Conservation (phyloP, 2,329 filamentous ascomycete species). For the Fusarium verrucosum region DNA sequence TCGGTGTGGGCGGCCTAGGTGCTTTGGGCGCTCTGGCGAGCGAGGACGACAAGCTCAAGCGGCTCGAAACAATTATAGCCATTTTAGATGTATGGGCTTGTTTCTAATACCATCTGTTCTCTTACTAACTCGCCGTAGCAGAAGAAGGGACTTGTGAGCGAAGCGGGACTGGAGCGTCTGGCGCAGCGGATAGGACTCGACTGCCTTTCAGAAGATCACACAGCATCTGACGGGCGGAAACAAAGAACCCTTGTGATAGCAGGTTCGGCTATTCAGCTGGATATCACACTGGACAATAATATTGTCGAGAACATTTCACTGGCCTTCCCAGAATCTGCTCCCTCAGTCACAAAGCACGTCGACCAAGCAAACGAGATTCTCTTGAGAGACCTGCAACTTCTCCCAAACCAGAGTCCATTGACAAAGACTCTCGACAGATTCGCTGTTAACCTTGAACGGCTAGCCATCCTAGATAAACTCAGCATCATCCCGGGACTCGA, state of each 20-base stretch:
- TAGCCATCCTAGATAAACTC: slow-evolving; percentile 76
- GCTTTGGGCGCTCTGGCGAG: slow-evolving; percentile 54
- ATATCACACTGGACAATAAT: slow-evolving; percentile 69
- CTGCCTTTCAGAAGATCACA: slow-evolving; percentile 66
- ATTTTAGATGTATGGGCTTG: slow-evolving; percentile 57
- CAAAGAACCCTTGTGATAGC: slow-evolving; percentile 68
- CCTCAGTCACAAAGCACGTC: slow-evolving; percentile 67
- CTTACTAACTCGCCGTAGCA: slow-evolving; percentile 43
- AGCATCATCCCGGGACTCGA: slow-evolving; percentile 75
- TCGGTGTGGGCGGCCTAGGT: slow-evolving; percentile 59
- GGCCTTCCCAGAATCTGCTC: slow-evolving; percentile 67
- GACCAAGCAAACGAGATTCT: slow-evolving; percentile 72
- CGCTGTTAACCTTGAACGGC: slow-evolving; percentile 73
- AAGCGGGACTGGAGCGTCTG: slow-evolving; percentile 77
- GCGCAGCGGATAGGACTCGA: slow-evolving; percentile 74
- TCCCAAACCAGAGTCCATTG: slow-evolving; percentile 68
- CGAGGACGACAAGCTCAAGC: slow-evolving; percentile 65
- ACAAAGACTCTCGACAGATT: slow-evolving; percentile 78
- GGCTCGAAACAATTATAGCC: slow-evolving; percentile 62
- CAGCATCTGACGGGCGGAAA: slow-evolving; percentile 58
- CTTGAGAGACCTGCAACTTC: slow-evolving; percentile 69
- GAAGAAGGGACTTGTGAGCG: slow-evolving; percentile 72
- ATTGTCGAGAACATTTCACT: slow-evolving; percentile 71
- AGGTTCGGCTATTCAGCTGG: slow-evolving; percentile 67
- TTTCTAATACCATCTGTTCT: background rate